Evolutionary conservation across 345 rosid genomes (phyloP), one percentile per base, ranked within the genome.

Genomic region (Corchorus olitorius): DNA sequence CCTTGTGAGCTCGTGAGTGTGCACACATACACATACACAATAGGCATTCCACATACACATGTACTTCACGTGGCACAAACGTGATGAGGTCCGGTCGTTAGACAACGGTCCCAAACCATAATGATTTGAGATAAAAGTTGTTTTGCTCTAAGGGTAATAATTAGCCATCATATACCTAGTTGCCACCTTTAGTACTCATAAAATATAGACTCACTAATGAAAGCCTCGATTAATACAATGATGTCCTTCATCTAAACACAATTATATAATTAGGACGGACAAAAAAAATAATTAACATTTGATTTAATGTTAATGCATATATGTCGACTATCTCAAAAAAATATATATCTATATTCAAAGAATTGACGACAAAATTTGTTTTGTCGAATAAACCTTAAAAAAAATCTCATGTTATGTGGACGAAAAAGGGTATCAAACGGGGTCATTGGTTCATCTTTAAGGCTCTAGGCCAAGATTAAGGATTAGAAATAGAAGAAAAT

Each of bases 31-130:
- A 45, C 65, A 65, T 54, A 53, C 75, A 81, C 22, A 49, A 50
- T 39, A 79, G 49, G 43, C 67, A 58, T 70, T 45, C 77, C 70
- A 68, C 83, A 76, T 68, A 81, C 77, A 70, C 80, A 72, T 55
- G 83, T 76, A 64, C 7, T 76, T 88, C 91, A 83, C 88, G 83
- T 88, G 86, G 83, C 77, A 43, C 73, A 63, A 77, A 80, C 82
- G 77, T 77, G 84, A 63, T 76, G 81, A 79, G 84, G 86, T 81
- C 82, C 76, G 81, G 74, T 70, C 78, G 19, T 58, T 75, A 35
- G 72, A 12, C 52, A 22, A 56, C 75, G 65, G 49, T 73, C 79
- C 77, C 83, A 68, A 45, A 43, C 8, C 7, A 39, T 8, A 56
- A 70, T 70, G 50, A 76, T 70, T 58, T 49, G 0, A n/a, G 55